Percentiles rank a stretch among this genome's conserved stretches.
Conservation (phyloP, 306 rosid genomes). For the Prunus armeniaca region DNA sequence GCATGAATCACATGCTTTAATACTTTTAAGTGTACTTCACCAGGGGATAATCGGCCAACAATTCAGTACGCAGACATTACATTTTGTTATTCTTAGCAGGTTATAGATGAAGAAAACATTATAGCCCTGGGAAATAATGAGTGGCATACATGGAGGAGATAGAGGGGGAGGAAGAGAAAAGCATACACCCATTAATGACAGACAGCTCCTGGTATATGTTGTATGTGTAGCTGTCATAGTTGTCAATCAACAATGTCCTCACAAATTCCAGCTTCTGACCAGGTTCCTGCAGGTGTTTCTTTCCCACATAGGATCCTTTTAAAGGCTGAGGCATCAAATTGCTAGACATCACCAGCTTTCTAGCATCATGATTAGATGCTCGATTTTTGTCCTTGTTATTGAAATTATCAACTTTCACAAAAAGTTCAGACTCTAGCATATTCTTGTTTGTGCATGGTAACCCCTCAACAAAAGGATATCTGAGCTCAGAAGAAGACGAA, state of each 20-base stretch:
- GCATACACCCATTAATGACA: slow-evolving; percentile 79
- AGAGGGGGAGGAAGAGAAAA: slow-evolving; percentile 8
- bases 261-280: slow-evolving; percentile 52
- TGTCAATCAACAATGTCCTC: slow-evolving; percentile 93
- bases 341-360: slow-evolving; percentile 41
- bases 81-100: background rate
- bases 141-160: background rate
- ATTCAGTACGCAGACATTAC: background rate
- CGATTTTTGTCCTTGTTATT: slow-evolving; percentile 32
- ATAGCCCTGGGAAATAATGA: background rate
- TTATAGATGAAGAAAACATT: background rate
- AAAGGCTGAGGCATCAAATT: slow-evolving; percentile 45
- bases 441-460: slow-evolving; percentile 26
- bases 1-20: background rate
- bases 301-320: slow-evolving; percentile 48
- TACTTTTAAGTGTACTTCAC: background rate
- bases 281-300: slow-evolving; percentile 32
- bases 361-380: slow-evolving; percentile 28
- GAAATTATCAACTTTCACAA: slow-evolving; percentile 36
- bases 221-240: slow-evolving; percentile 97
- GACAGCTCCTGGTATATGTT: slow-evolving; percentile 95
- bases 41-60: background rate
- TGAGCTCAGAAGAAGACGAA: slow-evolving; percentile 46
- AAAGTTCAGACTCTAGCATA: slow-evolving; percentile 27
- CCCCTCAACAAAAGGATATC: slow-evolving; percentile 44